phyloP scores from a whole-genome alignment of 78 protist species.

The Dictyostelium brefeldianum region DNA sequence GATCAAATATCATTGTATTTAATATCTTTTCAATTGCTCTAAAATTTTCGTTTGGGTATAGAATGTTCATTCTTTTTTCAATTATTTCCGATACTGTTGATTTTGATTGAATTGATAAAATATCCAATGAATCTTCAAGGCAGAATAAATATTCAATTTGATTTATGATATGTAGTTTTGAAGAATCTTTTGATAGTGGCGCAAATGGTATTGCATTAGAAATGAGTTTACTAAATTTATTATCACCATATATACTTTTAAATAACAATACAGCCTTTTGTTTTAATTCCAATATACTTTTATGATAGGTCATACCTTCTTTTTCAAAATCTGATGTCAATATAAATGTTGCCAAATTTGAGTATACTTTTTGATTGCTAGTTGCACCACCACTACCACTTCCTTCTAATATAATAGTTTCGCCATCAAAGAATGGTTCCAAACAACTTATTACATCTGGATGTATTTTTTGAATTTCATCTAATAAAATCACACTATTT shows the following conservation, averaged over 20 bases:
- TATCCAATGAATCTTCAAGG: background rate
- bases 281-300: conserved; percentile 1
- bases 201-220: background rate
- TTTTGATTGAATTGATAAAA: background rate
- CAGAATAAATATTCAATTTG: background rate
- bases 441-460: conserved; percentile 7
- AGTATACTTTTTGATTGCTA: background rate
- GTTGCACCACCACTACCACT: background rate
- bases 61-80: background rate
- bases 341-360: conserved; percentile 30
- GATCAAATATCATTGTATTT: background rate
- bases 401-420: background rate
- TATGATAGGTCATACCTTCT: conserved; percentile 31
- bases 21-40: conserved; percentile 31
- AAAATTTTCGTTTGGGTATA: conserved; percentile 26
- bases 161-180: background rate
- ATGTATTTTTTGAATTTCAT: conserved; percentile 70
- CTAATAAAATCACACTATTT: conserved; percentile 26
- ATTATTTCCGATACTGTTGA: background rate
- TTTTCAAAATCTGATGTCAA: conserved; percentile 67
- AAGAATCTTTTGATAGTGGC: background rate
- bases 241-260: background rate
- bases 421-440: conserved; percentile 69
- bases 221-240: background rate
- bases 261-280: background rate